These are phyloP conservation scores for Botryobasidium botryosum DNA, from an alignment of 768 basidiomycete genomes.

Conservation along the genomic window DNA sequence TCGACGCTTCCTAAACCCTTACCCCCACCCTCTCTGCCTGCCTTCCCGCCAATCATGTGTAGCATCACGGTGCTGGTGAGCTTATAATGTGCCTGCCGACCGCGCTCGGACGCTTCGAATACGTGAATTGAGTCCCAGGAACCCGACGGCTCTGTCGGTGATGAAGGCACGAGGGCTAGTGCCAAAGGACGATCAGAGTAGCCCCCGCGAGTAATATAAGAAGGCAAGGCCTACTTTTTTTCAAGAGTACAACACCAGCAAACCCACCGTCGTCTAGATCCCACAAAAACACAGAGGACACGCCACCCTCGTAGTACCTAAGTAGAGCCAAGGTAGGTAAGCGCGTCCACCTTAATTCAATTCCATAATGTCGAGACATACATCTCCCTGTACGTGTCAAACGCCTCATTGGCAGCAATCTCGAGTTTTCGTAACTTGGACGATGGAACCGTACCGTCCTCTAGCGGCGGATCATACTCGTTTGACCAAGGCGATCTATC, in stretches of 20 bases:
- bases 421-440: constrained; percentile 79
- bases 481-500: constrained; percentile 96
- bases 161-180: constrained; percentile 9
- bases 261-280: constrained; percentile 93
- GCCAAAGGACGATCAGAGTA: constrained; percentile 20
- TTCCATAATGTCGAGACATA: constrained; percentile 23
- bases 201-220: neutral
- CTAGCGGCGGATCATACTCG: constrained; percentile 77
- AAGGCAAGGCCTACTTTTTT: constrained; percentile 53
- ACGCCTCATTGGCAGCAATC: constrained; percentile 85
- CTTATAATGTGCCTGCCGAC: constrained; percentile 88
- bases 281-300: constrained; percentile 95
- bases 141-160: constrained; percentile 42
- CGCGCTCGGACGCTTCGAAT: constrained; percentile 86
- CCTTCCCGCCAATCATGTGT: constrained; percentile 37
- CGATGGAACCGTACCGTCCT: constrained; percentile 78
- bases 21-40: constrained; percentile 23
- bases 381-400: constrained; percentile 96
- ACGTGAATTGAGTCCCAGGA: constrained; percentile 99
- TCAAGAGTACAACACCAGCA: constrained; percentile 89
- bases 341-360: neutral
- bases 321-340: neutral
- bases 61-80: constrained; percentile 96
- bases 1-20: constrained; percentile 39
- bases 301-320: constrained; percentile 96